A percentile compares a stretch with the other conserved stretches of the same genome.
These are phyloP conservation scores for Coprinellus micaceus DNA, from an alignment of 768 basidiomycete species.

Conservation along the genomic window DNA sequence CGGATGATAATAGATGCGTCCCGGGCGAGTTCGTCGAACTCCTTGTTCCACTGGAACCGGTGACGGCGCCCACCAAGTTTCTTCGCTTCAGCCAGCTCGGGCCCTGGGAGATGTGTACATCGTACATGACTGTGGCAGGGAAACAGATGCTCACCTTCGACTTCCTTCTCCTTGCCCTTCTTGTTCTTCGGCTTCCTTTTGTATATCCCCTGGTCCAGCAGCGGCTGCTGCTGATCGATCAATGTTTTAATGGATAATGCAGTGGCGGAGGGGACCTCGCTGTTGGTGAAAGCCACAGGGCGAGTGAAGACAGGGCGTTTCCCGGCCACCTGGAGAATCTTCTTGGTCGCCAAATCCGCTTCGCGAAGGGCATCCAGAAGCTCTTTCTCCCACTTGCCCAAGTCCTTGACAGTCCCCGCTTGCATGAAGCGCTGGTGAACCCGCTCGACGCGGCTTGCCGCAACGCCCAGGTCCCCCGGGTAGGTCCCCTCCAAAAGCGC, in stretches of 20 bases:
- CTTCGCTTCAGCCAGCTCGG: conserved; percentile 28
- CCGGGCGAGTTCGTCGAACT: conserved; percentile 84
- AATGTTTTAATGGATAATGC: not conserved
- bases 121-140: not conserved
- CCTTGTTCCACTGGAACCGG: conserved; percentile 78
- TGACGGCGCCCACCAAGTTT: conserved; percentile 49
- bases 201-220: conserved; percentile 9
- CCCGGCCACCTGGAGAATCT: conserved; percentile 33
- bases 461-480: conserved; percentile 47
- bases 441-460: conserved; percentile 48
- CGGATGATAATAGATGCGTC: conserved; percentile 82
- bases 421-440: conserved; percentile 58
- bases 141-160: conserved; percentile 9
- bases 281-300: conserved; percentile 18
- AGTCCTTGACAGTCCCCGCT: conserved; percentile 46
- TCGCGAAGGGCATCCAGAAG: conserved; percentile 55
- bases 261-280: not conserved
- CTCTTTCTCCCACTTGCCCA: conserved; percentile 60
- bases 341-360: conserved; percentile 45
- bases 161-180: conserved; percentile 15
- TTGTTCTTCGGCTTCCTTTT: conserved; percentile 14
- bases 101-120: conserved; percentile 4
- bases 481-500: conserved; percentile 51
- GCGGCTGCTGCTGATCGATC: conserved; percentile 9
- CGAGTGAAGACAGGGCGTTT: conserved; percentile 15